phyloP scores from a whole-genome alignment of 768 basidiomycete genomes.

The Psilocybe subaeruginosa region DNA sequence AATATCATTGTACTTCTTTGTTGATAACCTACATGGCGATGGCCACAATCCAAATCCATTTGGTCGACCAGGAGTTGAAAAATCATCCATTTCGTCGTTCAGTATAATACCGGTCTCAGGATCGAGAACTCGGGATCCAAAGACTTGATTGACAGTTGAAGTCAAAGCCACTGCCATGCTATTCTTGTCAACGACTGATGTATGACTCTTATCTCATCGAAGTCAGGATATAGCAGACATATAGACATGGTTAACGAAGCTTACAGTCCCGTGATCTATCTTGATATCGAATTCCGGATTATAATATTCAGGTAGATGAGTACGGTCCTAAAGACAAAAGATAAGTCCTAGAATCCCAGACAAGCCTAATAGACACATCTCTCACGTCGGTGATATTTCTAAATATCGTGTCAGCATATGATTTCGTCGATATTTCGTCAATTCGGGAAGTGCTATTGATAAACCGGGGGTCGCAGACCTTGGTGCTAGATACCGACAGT shows the following conservation, averaged over 20 bases:
- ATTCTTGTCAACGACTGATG: constrained; percentile 78
- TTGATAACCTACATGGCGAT: constrained; percentile 63
- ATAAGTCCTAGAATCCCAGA: constrained; percentile 23
- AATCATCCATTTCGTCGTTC: constrained; percentile 97
- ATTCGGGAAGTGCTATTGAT: constrained; percentile 59
- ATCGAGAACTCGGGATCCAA: constrained; percentile 89
- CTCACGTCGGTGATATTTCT: constrained; percentile 81
- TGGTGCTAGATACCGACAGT: constrained; percentile 54
- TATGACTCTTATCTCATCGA: constrained; percentile 68
- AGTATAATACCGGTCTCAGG: constrained; percentile 86
- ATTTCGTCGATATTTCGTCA: constrained; percentile 66
- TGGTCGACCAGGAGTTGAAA: constrained; percentile 81
- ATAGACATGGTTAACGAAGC: constrained; percentile 22
- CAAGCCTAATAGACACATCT: not conserved
- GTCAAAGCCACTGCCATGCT: constrained; percentile 90
- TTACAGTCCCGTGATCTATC: constrained; percentile 86
- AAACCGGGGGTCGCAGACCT: constrained; percentile 79
- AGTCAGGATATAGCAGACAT: not conserved
- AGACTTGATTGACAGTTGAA: constrained; percentile 87
- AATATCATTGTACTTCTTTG: not conserved
- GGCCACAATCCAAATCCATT: constrained; percentile 85
- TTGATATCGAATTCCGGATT: constrained; percentile 78
- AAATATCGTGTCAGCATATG: constrained; percentile 62
- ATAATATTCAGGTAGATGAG: constrained; percentile 85
- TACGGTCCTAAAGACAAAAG: constrained; percentile 58